Conservation (phyloP, 108 stramenopile genomes). For the Cylindrotheca closterium region DNA sequence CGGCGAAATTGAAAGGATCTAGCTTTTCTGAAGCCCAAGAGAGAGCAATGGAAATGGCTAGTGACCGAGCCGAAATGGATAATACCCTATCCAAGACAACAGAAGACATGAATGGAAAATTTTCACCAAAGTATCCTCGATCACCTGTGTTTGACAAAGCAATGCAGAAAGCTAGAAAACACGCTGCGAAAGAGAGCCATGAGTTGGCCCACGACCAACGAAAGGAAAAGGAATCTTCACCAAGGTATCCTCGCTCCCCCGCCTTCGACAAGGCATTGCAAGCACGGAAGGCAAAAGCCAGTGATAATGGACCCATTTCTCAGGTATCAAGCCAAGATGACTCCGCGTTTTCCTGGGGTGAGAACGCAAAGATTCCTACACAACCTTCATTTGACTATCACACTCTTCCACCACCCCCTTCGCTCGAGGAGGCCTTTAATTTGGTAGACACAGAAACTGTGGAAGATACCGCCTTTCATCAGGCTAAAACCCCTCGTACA, state of each 20-base stretch:
- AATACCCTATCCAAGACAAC: neutral
- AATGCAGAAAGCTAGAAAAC: neutral
- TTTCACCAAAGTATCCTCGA: neutral
- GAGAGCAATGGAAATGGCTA: neutral
- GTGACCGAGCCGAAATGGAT: neutral
- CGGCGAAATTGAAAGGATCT: neutral
- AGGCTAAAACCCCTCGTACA: neutral
- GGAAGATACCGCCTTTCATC: neutral
- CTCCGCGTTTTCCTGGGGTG: no score
- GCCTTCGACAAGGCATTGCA: neutral
- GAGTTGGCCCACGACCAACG: neutral
- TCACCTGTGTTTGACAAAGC: neutral
- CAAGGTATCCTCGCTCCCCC: neutral
- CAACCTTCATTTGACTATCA: neutral
- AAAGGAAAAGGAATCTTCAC: no score
- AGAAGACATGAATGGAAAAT: neutral
- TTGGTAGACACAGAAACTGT: neutral
- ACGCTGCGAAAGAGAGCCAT: neutral
- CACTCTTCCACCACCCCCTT: neutral
- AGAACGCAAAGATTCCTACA: neutral
- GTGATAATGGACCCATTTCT: neutral
- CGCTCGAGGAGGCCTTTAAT: neutral
- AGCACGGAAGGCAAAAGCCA: neutral
- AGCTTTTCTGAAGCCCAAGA: neutral
- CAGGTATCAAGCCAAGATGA: neutral